Base-by-base conservation (phyloP, 1,139 yeast species). In the Ogataea hybrid region DNA sequence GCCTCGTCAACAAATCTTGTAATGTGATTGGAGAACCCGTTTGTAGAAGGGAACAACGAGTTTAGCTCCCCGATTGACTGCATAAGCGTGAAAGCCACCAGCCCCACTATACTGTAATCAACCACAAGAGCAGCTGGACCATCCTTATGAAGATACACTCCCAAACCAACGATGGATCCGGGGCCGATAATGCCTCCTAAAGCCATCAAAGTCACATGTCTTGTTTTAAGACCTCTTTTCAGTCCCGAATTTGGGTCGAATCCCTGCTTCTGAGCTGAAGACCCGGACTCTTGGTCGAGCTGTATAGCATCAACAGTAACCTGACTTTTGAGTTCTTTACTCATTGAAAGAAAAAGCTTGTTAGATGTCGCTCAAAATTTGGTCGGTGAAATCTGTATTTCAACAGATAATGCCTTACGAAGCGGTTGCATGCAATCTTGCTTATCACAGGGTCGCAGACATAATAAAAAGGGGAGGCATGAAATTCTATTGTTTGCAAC, bases 51-150 rank as follows among this genome's bases (percentile, higher is more conserved):
- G 49, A 74, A 62, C 5, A 78, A 40, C 72, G 82, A 73, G 30
- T 78, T 71, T 49, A 79, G 54, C 52, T 79, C 84, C 31, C 84
- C 84, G 48, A 79, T 64, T 14, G 75, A 69, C 46, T 71, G 76
- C 77, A 79, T 75, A 77, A 79, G 75, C 8, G 75, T 62, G 30
- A 77, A 67, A 0, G 80, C 82, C 34, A 78, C 62, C n/a, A 77
- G 46, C 11, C 82, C 83, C 41, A 77, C 72, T 27, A 78, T 62
- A 0, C 74, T 73, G 36, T 41, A 50, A 73, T 67, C 35, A 67
- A 61, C 55, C 69, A 77, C 38, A 76, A 61, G 35, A 15, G 40
- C 41, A 16, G 52, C 59, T 3, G 61, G 58, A 5, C 61, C 60
- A 39, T 54, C 53, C 2, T 45, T 39, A 10, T 49, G 43, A 15